These are phyloP conservation scores for Clonostachys byssicola DNA, from an alignment of 2,329 filamentous ascomycete species.

Conservation along the genomic window DNA sequence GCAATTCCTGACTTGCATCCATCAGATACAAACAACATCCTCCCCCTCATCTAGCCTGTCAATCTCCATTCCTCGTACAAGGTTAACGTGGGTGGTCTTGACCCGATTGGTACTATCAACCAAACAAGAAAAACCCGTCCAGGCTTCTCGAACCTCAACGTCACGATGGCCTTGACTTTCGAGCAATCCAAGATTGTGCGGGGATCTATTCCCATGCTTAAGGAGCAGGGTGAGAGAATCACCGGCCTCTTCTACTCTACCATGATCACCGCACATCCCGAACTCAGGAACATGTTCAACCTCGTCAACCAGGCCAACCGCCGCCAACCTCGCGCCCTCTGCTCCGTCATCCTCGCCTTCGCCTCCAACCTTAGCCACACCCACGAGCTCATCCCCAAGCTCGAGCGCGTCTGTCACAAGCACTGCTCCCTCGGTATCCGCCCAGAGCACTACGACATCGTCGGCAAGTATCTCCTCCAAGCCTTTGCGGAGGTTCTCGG, in stretches of 20 bases:
- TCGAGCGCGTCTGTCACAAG: conserved; percentile 63
- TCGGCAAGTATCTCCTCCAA: conserved; percentile 64
- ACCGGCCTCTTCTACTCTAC: conserved; percentile 69
- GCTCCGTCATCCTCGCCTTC: conserved; percentile 59
- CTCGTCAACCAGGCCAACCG: conserved; percentile 26
- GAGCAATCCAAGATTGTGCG: conserved; percentile 62
- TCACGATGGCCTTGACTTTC: conserved; percentile 34
- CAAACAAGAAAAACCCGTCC: no score
- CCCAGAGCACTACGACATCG: conserved; percentile 66
- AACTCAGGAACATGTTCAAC: conserved; percentile 69
- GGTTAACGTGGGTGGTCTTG: no score
- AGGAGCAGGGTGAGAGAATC: conserved; percentile 63
- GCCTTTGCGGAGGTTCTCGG: conserved; percentile 67
- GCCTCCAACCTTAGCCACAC: conserved; percentile 66
- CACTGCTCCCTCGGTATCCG: conserved; percentile 67
- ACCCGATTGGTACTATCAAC: no score
- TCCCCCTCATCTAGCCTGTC: no score
- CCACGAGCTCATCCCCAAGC: conserved; percentile 46
- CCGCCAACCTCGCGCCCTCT: conserved; percentile 25
- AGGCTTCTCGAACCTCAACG: no score
- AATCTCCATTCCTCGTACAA: no score
- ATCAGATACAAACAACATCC: no score
- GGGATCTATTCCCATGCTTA: conserved; percentile 65
- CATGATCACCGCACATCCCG: conserved; percentile 61
- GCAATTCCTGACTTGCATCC: no score